Evolutionary conservation across 1,284 basidiomycete genomes (phyloP).

Genomic region (Porogramme epimiltina): DNA sequence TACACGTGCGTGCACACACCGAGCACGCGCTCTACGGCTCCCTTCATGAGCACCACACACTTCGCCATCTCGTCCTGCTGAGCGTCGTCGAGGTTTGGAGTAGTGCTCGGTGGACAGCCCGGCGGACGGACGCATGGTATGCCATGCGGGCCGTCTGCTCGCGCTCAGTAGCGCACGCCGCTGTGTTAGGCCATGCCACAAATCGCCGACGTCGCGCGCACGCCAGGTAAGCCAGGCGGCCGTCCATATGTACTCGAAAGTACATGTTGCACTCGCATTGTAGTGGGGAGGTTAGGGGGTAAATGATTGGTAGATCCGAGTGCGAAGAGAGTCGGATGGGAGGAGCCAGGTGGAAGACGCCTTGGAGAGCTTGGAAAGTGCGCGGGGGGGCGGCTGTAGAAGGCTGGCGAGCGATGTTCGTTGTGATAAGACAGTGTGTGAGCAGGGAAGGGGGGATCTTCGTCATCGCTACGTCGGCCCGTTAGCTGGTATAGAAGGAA

Average conservation of each 20-base stretch:
- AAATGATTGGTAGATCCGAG: conserved; percentile 5
- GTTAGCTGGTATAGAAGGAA: conserved; percentile 1
- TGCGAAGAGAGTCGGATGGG: conserved; percentile 11
- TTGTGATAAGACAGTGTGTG: conserved; percentile 63
- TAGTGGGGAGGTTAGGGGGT: no score
- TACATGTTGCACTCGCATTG: no score
- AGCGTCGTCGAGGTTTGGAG: no score
- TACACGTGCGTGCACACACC: conserved; percentile 43
- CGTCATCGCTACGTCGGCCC: conserved; percentile 61
- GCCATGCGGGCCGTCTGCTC: no score
- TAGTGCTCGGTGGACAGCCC: no score
- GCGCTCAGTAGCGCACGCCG: no score
- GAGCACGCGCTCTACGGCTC: conserved; percentile 65
- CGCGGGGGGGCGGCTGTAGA: conserved; percentile 12
- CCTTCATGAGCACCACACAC: conserved; percentile 53
- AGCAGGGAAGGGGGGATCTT: conserved; percentile 77
- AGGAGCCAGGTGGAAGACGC: conserved; percentile 13
- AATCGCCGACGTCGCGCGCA: no score
- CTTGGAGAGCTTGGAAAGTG: conserved; percentile 22
- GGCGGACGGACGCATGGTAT: no score
- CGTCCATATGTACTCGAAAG: no score
- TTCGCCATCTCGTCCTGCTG: conserved; percentile 29
- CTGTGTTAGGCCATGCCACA: no score
- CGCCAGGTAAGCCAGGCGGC: no score
- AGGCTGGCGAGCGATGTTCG: conserved; percentile 49